These are phyloP conservation scores for Serendipita vermifera DNA, from an alignment of 768 basidiomycete species.

Conservation along the genomic window DNA sequence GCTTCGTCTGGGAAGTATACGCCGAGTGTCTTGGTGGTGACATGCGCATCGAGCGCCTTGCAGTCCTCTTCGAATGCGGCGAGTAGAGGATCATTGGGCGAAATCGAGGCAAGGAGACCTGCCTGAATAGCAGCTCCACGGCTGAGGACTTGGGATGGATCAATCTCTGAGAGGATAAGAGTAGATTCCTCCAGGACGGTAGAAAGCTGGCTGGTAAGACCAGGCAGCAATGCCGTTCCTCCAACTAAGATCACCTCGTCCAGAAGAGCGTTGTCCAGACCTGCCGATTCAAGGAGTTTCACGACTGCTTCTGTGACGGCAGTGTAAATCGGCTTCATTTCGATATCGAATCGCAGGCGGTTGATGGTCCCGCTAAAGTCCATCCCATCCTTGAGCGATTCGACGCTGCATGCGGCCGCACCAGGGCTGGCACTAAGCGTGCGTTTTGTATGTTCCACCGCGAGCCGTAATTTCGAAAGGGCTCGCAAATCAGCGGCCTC, in stretches of 20 bases:
- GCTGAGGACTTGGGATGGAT: slow-evolving; percentile 65
- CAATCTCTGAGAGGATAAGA: slow-evolving; percentile 53
- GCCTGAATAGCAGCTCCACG: slow-evolving; percentile 70
- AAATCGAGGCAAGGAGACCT: slow-evolving; percentile 40
- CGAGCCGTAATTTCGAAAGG: slow-evolving; percentile 83
- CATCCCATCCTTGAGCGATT: slow-evolving; percentile 84
- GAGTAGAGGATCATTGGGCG: slow-evolving; percentile 31
- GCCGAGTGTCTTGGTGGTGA: slow-evolving; percentile 51
- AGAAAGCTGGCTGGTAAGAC: slow-evolving; percentile 47
- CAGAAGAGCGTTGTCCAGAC: slow-evolving; percentile 50
- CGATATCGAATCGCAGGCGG: slow-evolving; percentile 47
- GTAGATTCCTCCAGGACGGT: slow-evolving; percentile 40
- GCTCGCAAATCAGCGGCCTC: slow-evolving; percentile 57
- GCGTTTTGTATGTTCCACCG: slow-evolving; percentile 89
- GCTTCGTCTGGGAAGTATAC: slow-evolving; percentile 47
- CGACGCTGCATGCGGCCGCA: slow-evolving; percentile 83
- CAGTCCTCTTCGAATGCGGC: slow-evolving; percentile 36
- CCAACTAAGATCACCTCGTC: slow-evolving; percentile 75
- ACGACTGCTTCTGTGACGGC: slow-evolving; percentile 38
- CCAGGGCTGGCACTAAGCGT: slow-evolving; percentile 77
- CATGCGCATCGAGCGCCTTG: slow-evolving; percentile 34
- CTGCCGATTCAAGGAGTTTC: slow-evolving; percentile 38
- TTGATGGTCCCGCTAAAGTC: slow-evolving; percentile 72
- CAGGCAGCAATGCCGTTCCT: slow-evolving; percentile 60
- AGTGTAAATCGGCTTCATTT: slow-evolving; percentile 47